These are phyloP conservation scores for Penicillium sp. DNA, from an alignment of 2,329 filamentous ascomycete genomes.

Conservation along the genomic window DNA sequence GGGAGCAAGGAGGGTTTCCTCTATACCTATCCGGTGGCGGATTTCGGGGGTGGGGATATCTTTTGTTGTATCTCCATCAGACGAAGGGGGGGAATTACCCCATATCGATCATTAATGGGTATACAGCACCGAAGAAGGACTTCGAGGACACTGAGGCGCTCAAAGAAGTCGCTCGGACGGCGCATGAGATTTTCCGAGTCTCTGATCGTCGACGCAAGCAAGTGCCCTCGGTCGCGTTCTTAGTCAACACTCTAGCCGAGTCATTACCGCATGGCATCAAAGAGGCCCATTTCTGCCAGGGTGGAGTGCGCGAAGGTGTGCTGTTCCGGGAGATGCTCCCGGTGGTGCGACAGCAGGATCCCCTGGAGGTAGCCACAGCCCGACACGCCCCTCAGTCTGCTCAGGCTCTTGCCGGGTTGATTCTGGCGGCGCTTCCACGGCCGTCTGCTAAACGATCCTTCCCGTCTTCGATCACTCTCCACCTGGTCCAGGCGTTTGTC, in stretches of 20 bases:
- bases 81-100: slow-evolving; percentile 69
- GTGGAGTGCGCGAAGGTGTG: slow-evolving; percentile 82
- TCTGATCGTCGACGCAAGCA: slow-evolving; percentile 76
- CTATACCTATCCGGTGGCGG: slow-evolving; percentile 86
- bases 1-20: slow-evolving; percentile 56
- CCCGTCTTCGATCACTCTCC: slow-evolving; percentile 26
- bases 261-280: slow-evolving; percentile 67
- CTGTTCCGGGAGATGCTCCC: slow-evolving; percentile 65
- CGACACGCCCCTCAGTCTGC: slow-evolving; percentile 52
- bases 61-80: slow-evolving; percentile 74
- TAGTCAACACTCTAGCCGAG: slow-evolving; percentile 70
- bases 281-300: slow-evolving; percentile 77
- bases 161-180: slow-evolving; percentile 29
- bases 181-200: slow-evolving; percentile 62
- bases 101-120: slow-evolving; percentile 77
- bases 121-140: slow-evolving; percentile 55
- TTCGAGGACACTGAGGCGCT: slow-evolving; percentile 30
- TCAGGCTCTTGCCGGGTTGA: slow-evolving; percentile 48
- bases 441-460: slow-evolving; percentile 21
- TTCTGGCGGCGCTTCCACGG: slow-evolving; percentile 51
- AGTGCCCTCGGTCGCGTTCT: slow-evolving; percentile 77
- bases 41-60: slow-evolving; percentile 84
- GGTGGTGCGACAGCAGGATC: slow-evolving; percentile 62
- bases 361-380: slow-evolving; percentile 63
- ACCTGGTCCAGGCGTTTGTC: slow-evolving; percentile 33